These are phyloP conservation scores for Elongisporangium anandrum DNA, from an alignment of 352 stramenopile species.

Conservation along the genomic window DNA sequence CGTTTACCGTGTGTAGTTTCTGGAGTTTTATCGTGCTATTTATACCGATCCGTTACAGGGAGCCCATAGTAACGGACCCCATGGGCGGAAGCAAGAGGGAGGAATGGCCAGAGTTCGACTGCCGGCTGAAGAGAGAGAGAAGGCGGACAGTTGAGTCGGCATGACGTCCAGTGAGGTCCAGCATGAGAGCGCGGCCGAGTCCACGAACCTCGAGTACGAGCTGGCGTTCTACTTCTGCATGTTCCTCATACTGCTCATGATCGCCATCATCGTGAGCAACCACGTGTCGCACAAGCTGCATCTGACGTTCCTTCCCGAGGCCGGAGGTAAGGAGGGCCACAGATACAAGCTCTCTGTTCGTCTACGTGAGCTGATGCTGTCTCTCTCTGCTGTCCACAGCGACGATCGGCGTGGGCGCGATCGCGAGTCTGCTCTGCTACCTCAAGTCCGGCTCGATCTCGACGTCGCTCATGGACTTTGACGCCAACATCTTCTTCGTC, in stretches of 20 bases:
- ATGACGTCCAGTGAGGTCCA: constrained; percentile 27
- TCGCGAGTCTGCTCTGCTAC: constrained; percentile 51
- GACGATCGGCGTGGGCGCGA: constrained; percentile 57
- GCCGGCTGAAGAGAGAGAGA: background rate
- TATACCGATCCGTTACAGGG: background rate
- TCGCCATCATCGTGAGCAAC: constrained; percentile 78
- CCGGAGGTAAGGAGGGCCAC: constrained; percentile 32
- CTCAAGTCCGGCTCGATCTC: constrained; percentile 69
- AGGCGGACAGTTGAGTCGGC: background rate
- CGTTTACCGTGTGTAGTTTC: background rate
- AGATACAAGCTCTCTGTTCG: too few species aligned
- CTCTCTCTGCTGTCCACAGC: constrained; percentile 10
- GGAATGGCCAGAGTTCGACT: background rate
- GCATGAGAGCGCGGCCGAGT: constrained; percentile 32
- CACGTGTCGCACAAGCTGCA: constrained; percentile 70
- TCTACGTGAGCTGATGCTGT: background rate
- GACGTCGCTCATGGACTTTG: constrained; percentile 81
- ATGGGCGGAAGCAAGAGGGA: background rate
- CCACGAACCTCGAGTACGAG: constrained; percentile 69
- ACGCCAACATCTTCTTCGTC: constrained; percentile 92
- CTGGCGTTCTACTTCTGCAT: constrained; percentile 75
- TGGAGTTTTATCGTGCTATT: background rate
- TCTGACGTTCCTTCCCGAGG: constrained; percentile 70
- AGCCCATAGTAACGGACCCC: too few species aligned
- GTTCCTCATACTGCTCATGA: constrained; percentile 72